These are phyloP conservation scores for Paramecium primaurelia DNA, from an alignment of 73 alveolate genomes.

Conservation along the genomic window DNA sequence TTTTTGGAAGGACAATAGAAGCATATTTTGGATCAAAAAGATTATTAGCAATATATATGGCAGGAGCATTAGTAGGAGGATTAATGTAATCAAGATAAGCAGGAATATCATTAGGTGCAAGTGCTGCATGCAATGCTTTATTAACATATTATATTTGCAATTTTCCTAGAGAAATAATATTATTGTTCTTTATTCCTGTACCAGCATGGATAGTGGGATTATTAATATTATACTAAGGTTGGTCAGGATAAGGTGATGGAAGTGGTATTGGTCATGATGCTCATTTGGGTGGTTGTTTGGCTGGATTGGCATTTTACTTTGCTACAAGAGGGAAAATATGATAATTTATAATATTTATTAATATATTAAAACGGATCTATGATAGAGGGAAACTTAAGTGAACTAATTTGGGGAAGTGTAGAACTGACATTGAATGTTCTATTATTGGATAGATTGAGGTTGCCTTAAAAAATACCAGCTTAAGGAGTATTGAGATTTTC, in stretches of 20 bases:
- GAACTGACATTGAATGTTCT: neutral
- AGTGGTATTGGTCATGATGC: neutral
- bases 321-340: constrained; percentile 34
- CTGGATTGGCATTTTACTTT: neutral
- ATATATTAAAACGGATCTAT: constrained; percentile 35
- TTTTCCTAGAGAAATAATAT: constrained; percentile 24
- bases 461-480: neutral
- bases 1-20: constrained; percentile 41
- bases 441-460: neutral
- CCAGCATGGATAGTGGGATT: constrained; percentile 54
- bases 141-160: constrained; percentile 33
- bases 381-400: neutral
- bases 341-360: neutral
- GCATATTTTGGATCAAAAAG: constrained; percentile 34
- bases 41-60: neutral
- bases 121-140: constrained; percentile 27
- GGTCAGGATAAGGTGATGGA: neutral
- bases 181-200: constrained; percentile 1
- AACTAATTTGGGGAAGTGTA: neutral
- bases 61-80: constrained; percentile 39
- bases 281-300: constrained; percentile 4
- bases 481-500: neutral
- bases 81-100: neutral
- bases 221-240: neutral
- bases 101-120: neutral